Percentiles rank a stretch among this genome's conserved stretches.
Evolutionary conservation across 2,329 filamentous ascomycete species (phyloP).

Genomic region (Dactylonectria macrodidyma): DNA sequence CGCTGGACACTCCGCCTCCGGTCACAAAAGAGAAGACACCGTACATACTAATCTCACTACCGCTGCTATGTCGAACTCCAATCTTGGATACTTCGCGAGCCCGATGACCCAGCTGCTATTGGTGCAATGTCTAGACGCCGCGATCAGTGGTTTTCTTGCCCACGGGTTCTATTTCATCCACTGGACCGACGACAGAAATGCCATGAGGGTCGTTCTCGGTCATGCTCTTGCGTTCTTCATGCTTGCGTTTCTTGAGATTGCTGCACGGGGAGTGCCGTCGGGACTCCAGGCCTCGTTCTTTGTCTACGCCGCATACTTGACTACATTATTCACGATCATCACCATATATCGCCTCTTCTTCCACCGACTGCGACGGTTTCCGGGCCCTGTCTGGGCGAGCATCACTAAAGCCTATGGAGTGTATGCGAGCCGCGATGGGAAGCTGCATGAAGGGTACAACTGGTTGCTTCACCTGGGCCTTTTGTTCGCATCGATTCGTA

Average conservation of each 20-base stretch:
- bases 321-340: background rate
- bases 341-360: constrained; percentile 8
- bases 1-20: background rate
- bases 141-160: background rate
- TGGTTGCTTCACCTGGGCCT: background rate
- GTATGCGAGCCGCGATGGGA: background rate
- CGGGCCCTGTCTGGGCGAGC: background rate
- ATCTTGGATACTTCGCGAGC: background rate
- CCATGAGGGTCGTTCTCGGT: background rate
- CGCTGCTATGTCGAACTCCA: background rate
- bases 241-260: background rate
- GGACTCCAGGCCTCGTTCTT: background rate
- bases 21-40: background rate
- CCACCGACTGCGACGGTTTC: background rate
- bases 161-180: constrained; percentile 12
- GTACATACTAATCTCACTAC: too few relatives aligned
- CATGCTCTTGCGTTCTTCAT: background rate
- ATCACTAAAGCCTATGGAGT: background rate
- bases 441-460: constrained; percentile 6
- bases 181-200: constrained; percentile 11
- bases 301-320: background rate
- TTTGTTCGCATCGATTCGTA: constrained; percentile 9
- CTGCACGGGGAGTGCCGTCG: background rate
- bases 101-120: background rate
- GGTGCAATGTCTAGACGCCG: background rate